phyloP scores from a whole-genome alignment of 2,329 filamentous ascomycete species.

The Penicillium psychrosexuale region DNA sequence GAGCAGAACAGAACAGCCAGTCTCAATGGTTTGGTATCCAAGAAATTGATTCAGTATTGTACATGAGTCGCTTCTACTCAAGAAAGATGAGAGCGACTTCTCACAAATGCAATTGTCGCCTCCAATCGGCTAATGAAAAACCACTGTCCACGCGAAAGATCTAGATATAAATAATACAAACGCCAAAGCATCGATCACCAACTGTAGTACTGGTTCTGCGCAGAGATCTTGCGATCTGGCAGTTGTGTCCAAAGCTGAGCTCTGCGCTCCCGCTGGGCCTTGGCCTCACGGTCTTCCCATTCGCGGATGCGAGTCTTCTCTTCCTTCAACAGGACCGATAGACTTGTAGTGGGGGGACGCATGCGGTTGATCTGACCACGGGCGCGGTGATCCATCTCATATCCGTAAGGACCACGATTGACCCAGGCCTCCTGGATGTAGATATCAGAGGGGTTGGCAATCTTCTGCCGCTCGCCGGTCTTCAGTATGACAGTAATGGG shows the following conservation, averaged over 20 bases:
- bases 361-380: conserved; percentile 68
- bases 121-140: conserved; percentile 16
- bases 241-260: conserved; percentile 82
- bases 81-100: conserved; percentile 6
- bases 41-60: conserved; percentile 20
- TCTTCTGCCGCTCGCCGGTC: conserved; percentile 67
- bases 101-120: conserved; percentile 14
- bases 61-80: conserved; percentile 14
- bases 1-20: not conserved
- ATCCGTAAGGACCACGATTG: conserved; percentile 65
- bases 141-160: conserved; percentile 20
- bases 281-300: conserved; percentile 72
- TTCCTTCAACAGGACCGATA: conserved; percentile 84
- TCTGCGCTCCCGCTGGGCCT: conserved; percentile 69
- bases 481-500: conserved; percentile 66
- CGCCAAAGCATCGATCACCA: conserved; percentile 61
- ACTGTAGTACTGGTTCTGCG: conserved; percentile 83
- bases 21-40: conserved; percentile 8
- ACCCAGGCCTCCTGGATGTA: conserved; percentile 96
- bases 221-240: conserved; percentile 78
- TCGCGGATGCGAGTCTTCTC: conserved; percentile 84
- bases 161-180: conserved; percentile 31
- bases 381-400: conserved; percentile 67
- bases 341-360: conserved; percentile 68
- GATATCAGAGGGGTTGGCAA: conserved; percentile 73